These are phyloP conservation scores for Dothistroma pini DNA, from an alignment of 2,329 filamentous ascomycete species.

Conservation along the genomic window DNA sequence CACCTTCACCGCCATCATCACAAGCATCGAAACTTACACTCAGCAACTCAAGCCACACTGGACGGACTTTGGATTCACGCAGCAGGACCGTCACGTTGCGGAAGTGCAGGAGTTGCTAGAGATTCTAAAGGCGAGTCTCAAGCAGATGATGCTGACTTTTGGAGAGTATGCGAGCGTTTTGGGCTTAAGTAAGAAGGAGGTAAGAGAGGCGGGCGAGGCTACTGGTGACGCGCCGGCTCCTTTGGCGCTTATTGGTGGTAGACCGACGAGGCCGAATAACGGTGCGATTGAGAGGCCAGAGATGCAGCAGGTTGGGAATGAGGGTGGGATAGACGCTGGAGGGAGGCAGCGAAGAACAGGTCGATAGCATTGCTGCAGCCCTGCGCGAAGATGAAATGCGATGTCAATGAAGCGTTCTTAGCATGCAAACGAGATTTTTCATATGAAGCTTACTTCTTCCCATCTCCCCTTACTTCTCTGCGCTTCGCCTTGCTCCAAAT, in stretches of 20 bases:
- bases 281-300: background rate
- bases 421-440: too few species aligned
- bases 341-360: background rate
- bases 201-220: constrained; percentile 68
- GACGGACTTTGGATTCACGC: constrained; percentile 65
- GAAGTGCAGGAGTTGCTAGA: constrained; percentile 70
- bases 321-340: background rate
- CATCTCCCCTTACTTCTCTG: too few species aligned
- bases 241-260: background rate
- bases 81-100: constrained; percentile 45
- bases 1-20: constrained; percentile 65
- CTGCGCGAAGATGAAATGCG: too few species aligned
- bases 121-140: constrained; percentile 62
- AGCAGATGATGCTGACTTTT: constrained; percentile 66
- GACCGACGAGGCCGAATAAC: background rate
- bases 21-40: constrained; percentile 66
- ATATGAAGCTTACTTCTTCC: too few species aligned
- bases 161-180: constrained; percentile 69
- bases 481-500: too few species aligned
- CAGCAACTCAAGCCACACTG: constrained; percentile 62
- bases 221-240: background rate
- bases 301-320: constrained; percentile 1
- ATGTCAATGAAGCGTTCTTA: too few species aligned
- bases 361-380: background rate
- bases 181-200: constrained; percentile 65